phyloP scores from a whole-genome alignment of 2,329 filamentous ascomycete species.

The Cladophialophora yegresii region DNA sequence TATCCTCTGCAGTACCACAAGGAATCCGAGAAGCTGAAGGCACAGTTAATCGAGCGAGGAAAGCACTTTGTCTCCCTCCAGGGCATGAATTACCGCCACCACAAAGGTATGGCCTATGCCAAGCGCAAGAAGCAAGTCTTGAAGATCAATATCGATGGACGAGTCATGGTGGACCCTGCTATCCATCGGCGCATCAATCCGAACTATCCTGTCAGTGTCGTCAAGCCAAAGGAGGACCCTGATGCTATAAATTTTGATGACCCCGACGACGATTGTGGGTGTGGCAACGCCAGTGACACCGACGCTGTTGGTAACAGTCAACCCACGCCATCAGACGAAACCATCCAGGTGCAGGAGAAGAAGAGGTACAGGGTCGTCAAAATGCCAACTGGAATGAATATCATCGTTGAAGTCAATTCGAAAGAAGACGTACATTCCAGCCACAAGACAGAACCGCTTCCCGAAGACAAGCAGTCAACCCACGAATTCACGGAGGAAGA shows the following conservation, averaged over 20 bases:
- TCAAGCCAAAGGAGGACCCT: conserved; percentile 71
- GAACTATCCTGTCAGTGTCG: conserved; percentile 75
- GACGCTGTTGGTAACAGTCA: conserved; percentile 42
- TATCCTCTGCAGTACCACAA: conserved; percentile 82
- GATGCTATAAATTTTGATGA: conserved; percentile 28
- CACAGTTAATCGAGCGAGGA: conserved; percentile 73
- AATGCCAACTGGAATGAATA: conserved; percentile 55
- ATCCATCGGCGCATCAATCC: conserved; percentile 82
- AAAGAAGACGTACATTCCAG: conserved; percentile 59
- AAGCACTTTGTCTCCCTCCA: conserved; percentile 80
- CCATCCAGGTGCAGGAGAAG: conserved; percentile 45
- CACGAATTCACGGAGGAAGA: conserved; percentile 77
- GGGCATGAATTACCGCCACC: conserved; percentile 75
- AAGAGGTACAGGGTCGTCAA: conserved; percentile 58
- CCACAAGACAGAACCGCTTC: conserved; percentile 57
- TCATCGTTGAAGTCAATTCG: conserved; percentile 57
- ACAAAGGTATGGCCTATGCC: conserved; percentile 81
- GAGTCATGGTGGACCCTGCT: conserved; percentile 83
- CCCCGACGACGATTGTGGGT: conserved; percentile 43
- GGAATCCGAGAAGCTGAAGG: conserved; percentile 64
- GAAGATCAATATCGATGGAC: conserved; percentile 82
- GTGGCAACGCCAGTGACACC: conserved; percentile 36
- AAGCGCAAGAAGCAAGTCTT: conserved; percentile 74
- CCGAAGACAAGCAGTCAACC: conserved; percentile 45
- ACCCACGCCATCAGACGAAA: conserved; percentile 40